Percentiles rank a stretch among this genome's conserved stretches.
phyloP scores from a whole-genome alignment of 75 land plant genomes.

The Selaginella tamariscina region DNA sequence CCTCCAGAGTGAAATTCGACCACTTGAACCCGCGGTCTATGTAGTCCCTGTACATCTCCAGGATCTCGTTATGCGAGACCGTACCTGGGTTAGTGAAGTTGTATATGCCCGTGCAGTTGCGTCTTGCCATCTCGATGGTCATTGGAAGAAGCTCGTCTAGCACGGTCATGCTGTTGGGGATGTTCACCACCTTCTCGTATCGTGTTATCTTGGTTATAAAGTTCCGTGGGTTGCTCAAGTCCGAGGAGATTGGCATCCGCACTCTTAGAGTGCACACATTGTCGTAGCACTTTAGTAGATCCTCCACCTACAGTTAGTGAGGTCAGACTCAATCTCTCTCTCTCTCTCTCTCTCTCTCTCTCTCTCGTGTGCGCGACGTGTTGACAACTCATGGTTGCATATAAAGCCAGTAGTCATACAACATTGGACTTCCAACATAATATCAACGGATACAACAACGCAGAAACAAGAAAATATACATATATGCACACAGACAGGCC shows the following conservation, averaged over 20 bases:
- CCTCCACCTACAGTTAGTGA: constrained; percentile 82
- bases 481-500: no score
- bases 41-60: constrained; percentile 62
- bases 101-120: constrained; percentile 48
- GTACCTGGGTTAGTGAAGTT: constrained; percentile 73
- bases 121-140: constrained; percentile 55
- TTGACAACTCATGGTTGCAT: no score
- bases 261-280: constrained; percentile 65
- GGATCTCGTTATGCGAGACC: constrained; percentile 60
- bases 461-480: no score
- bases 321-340: no score
- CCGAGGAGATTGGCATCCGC: constrained; percentile 71
- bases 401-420: no score
- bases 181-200: constrained; percentile 56
- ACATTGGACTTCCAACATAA: no score
- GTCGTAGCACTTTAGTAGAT: constrained; percentile 49
- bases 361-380: no score
- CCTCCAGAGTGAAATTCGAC: constrained; percentile 65
- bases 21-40: constrained; percentile 50
- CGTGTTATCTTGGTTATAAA: constrained; percentile 55
- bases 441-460: no score
- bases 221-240: constrained; percentile 53
- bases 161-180: constrained; percentile 69
- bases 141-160: constrained; percentile 61
- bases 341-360: no score